Evolutionary conservation across 352 stramenopile species (phyloP).

Genomic region (Phytophthora melonis): DNA sequence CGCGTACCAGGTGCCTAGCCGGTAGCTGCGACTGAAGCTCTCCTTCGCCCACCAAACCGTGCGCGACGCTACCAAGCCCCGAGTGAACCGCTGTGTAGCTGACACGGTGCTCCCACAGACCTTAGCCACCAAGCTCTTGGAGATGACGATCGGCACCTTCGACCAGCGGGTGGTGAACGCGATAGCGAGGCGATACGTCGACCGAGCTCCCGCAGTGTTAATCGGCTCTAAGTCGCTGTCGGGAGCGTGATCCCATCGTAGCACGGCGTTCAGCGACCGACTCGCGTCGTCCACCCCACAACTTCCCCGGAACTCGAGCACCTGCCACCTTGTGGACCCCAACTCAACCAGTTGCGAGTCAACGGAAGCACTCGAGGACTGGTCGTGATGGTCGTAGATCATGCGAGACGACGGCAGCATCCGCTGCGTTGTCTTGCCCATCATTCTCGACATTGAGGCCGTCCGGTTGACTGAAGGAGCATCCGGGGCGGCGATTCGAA

Average conservation of each 20-base stretch:
- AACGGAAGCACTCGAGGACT: constrained; percentile 9
- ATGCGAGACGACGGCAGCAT: constrained; percentile 48
- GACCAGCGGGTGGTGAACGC: constrained; percentile 63
- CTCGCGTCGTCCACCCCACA: constrained; percentile 47
- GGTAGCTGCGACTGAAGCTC: constrained; percentile 76
- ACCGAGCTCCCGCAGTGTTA: constrained; percentile 56
- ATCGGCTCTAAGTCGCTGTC: constrained; percentile 39
- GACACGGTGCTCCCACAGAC: constrained; percentile 52
- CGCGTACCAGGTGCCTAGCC: constrained; percentile 80
- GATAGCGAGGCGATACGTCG: constrained; percentile 68
- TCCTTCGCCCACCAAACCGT: constrained; percentile 86
- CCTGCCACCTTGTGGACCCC: constrained; percentile 37
- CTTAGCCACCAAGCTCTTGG: constrained; percentile 78
- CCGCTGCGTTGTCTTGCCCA: constrained; percentile 54
- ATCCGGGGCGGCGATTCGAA: constrained; percentile 51
- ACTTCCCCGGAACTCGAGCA: constrained; percentile 47
- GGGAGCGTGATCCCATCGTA: constrained; percentile 63
- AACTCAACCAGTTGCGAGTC: constrained; percentile 22
- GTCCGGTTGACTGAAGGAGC: constrained; percentile 40
- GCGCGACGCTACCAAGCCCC: constrained; percentile 54
- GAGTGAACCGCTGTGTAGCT: constrained; percentile 57
- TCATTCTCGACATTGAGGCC: constrained; percentile 42
- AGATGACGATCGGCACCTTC: constrained; percentile 63
- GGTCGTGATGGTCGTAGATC: constrained; percentile 24
- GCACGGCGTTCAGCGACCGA: constrained; percentile 58